phyloP scores from a whole-genome alignment of 2,329 filamentous ascomycete genomes.

The Teratosphaeria viscida region DNA sequence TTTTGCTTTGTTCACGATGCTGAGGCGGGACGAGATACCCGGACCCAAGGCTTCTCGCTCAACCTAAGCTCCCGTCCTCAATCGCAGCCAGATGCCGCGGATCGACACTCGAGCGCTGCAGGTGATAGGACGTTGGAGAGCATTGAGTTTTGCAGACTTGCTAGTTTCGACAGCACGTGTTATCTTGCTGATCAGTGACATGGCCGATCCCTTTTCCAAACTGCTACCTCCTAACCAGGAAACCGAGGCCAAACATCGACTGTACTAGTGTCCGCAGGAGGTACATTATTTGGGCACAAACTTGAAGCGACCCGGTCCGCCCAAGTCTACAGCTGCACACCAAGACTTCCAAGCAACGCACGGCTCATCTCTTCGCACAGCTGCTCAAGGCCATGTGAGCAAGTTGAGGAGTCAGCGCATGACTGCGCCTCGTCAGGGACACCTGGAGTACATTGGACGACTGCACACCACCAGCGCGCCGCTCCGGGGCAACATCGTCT shows the following conservation, averaged over 20 bases:
- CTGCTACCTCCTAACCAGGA: too few relatives aligned
- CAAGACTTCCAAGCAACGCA: neutral
- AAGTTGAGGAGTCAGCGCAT: neutral
- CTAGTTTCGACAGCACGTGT: neutral
- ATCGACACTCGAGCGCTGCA: neutral
- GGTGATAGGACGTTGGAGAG: neutral
- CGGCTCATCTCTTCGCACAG: neutral
- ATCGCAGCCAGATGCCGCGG: neutral
- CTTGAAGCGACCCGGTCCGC: too few relatives aligned
- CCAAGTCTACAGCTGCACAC: neutral
- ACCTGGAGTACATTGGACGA: too few relatives aligned
- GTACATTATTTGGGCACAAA: too few relatives aligned
- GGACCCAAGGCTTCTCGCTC: neutral
- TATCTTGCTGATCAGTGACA: neutral
- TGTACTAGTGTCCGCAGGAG: too few relatives aligned
- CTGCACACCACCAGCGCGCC: too few relatives aligned
- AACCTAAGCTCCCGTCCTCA: neutral
- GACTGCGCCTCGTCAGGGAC: neutral
- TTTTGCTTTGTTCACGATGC: neutral
- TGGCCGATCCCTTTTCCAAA: neutral
- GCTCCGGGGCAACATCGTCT: too few relatives aligned
- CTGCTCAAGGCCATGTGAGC: neutral
- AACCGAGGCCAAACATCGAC: too few relatives aligned
- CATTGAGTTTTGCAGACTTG: neutral
- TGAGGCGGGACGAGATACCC: neutral